A percentile compares a stretch with the other conserved stretches of the same genome.
These are phyloP conservation scores for Coelastrella sp. DNA, from an alignment of 139 green algal genomes.

Conservation along the genomic window DNA sequence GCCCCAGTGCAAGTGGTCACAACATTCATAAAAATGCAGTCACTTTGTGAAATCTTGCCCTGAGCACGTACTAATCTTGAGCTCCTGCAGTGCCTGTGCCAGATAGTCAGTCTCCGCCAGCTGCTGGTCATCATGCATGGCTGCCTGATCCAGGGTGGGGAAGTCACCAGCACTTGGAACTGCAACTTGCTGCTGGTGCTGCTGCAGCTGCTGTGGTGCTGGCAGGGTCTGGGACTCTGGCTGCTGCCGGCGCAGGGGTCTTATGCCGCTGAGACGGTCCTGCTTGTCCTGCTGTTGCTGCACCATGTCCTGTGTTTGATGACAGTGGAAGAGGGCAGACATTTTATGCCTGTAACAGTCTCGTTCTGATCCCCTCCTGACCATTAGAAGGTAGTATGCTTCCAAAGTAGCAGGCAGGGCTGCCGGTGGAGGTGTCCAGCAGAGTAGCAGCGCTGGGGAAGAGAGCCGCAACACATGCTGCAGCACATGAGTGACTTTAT, in stretches of 20 bases:
- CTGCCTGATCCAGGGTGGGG: background rate
- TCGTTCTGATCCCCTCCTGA: too few relatives aligned
- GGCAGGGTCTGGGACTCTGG: background rate
- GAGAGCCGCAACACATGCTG: too few relatives aligned
- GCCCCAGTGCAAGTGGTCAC: too few relatives aligned
- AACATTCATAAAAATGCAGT: too few relatives aligned
- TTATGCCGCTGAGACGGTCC: background rate
- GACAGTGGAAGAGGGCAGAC: too few relatives aligned
- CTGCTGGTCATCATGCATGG: background rate
- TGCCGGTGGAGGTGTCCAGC: too few relatives aligned
- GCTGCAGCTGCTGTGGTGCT: background rate
- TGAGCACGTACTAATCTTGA: background rate
- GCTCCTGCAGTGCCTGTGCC: background rate
- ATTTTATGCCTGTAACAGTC: too few relatives aligned
- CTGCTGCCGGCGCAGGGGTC: slow-evolving; percentile 4
- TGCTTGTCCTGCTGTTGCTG: slow-evolving; percentile 6
- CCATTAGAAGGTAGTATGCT: too few relatives aligned
- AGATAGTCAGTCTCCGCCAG: background rate
- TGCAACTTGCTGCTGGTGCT: background rate
- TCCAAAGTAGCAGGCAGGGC: too few relatives aligned
- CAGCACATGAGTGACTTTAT: too few relatives aligned
- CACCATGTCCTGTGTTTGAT: background rate
- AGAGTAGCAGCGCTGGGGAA: too few relatives aligned
- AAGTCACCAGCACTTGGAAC: slow-evolving; percentile 10
- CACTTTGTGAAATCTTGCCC: background rate